These are phyloP conservation scores for Coccinonectria pachysandricola DNA, from an alignment of 2,329 filamentous ascomycete genomes.

Conservation along the genomic window DNA sequence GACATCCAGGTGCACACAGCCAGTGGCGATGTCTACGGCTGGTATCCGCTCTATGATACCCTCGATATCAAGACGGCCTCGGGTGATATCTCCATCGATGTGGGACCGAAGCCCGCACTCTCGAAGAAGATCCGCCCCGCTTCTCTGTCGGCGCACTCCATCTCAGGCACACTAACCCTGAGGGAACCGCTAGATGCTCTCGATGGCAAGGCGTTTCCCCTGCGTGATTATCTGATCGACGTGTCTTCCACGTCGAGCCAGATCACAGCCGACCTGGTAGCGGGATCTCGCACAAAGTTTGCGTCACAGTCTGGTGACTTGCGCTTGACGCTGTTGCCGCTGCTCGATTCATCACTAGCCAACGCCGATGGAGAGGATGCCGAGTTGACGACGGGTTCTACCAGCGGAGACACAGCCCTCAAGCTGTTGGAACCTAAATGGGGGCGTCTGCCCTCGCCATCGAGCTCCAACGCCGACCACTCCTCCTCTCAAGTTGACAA, in stretches of 20 bases:
- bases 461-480: conserved; percentile 5
- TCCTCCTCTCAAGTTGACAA: conserved; percentile 1
- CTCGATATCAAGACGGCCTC: conserved; percentile 35
- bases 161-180: conserved; percentile 34
- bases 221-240: conserved; percentile 36
- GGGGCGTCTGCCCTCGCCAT: conserved; percentile 16
- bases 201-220: conserved; percentile 24
- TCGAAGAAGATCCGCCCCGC: conserved; percentile 27
- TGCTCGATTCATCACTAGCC: conserved; percentile 23
- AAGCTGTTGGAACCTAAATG: conserved; percentile 35
- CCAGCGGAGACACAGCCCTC: conserved; percentile 32
- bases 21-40: conserved; percentile 34
- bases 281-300: conserved; percentile 26
- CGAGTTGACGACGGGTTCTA: conserved; percentile 31
- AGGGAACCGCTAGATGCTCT: conserved; percentile 28
- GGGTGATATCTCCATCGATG: conserved; percentile 30
- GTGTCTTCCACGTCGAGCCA: conserved; percentile 34
- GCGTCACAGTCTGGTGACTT: conserved; percentile 32
- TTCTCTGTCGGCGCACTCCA: conserved; percentile 28
- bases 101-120: conserved; percentile 31
- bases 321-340: conserved; percentile 31
- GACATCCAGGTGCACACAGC: conserved; percentile 32
- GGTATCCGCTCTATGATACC: conserved; percentile 40
- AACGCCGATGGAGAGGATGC: conserved; percentile 10
- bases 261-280: conserved; percentile 31